phyloP scores from a whole-genome alignment of 208 protist species.

The Crithidia bombi region DNA sequence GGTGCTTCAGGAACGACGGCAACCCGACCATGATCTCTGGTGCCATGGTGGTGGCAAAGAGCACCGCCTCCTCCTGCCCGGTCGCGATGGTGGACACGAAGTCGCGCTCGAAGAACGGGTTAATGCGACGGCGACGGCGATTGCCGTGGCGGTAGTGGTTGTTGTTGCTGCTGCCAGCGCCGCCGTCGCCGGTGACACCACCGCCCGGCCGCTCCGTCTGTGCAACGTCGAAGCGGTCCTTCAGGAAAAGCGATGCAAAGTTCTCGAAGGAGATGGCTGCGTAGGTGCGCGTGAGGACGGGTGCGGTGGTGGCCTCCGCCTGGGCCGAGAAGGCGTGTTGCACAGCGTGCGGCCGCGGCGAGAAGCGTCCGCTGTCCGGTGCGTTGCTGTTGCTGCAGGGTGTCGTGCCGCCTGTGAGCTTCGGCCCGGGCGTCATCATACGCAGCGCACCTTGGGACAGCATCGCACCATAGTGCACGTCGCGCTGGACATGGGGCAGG shows the following conservation, averaged over 20 bases:
- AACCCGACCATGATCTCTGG: conserved; percentile 67
- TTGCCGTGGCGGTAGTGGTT: conserved; percentile 20
- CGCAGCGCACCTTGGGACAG: conserved; percentile 50
- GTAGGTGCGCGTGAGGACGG: conserved; percentile 22
- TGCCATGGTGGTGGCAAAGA: conserved; percentile 55
- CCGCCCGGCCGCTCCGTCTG: conserved; percentile 26
- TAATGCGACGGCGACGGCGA: conserved; percentile 37
- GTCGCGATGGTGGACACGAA: conserved; percentile 53
- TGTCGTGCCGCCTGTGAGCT: conserved; percentile 23
- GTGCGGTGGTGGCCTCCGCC: not conserved
- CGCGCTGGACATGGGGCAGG: conserved; percentile 36
- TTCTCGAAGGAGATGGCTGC: conserved; percentile 49
- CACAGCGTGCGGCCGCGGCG: conserved; percentile 8
- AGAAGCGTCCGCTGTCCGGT: conserved; percentile 5
- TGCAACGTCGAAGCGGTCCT: conserved; percentile 44
- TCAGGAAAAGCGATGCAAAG: conserved; percentile 71
- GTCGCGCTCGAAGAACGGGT: conserved; percentile 63
- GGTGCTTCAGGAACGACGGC: conserved; percentile 53
- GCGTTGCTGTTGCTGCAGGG: conserved; percentile 3
- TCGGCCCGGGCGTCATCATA: conserved; percentile 45
- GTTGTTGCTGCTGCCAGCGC: conserved; percentile 2
- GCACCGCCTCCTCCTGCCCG: conserved; percentile 34
- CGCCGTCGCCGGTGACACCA: not conserved
- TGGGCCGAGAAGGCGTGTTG: conserved; percentile 1
- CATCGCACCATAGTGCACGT: conserved; percentile 58